Base-by-base conservation (phyloP, 139 green algal genomes). In the Volvox africanus region DNA sequence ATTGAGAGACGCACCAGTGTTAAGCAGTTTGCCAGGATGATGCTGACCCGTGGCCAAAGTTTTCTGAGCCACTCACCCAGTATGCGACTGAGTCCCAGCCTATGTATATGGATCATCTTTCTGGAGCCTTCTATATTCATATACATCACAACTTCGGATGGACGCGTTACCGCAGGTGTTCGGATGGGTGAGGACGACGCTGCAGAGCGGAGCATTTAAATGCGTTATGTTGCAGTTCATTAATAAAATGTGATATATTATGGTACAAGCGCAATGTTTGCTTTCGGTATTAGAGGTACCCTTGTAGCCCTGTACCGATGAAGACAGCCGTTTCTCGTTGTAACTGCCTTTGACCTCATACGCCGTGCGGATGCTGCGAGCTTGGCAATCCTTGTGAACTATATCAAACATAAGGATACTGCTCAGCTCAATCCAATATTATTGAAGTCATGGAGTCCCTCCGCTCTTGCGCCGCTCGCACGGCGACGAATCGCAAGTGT, bases 181-280 rank as follows among this genome's bases (percentile, higher is more conserved):
- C 78, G 14, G 20, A 33, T 44, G 21, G 37, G 36, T 35, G 75
- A 81, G 30, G 36, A 61, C 20, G 37, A 44, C 0, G 67, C 37
- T n/a, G 78, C 62, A 24, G 20, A 21, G 78, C 32, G 76, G 30
- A 82, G 76, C 76, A 82, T 82, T 61, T 82, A 82, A 16, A 73
- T 24, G 65, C 65, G 65, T 9, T 73, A 24, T 16, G 3, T 73
- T 30, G 16, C 65, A 73, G 16, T 30, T 24, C 65, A 24, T 24
- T 24, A 73, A 73, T 30, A 9, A 73, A 73, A 28, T 30, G 24
- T 69, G 65, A 73, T 30, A 16, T 73, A 73, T 30, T 73, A 73
- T 28, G 65, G 2, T 73, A 9, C 16, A 73, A 73, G 16, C 11
- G 65, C 65, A 73, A 30, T 26, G 12, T 26, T 28, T 73, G 65